These are phyloP conservation scores for Hevea brasiliensis DNA, from an alignment of 345 rosid genomes.

Conservation along the genomic window DNA sequence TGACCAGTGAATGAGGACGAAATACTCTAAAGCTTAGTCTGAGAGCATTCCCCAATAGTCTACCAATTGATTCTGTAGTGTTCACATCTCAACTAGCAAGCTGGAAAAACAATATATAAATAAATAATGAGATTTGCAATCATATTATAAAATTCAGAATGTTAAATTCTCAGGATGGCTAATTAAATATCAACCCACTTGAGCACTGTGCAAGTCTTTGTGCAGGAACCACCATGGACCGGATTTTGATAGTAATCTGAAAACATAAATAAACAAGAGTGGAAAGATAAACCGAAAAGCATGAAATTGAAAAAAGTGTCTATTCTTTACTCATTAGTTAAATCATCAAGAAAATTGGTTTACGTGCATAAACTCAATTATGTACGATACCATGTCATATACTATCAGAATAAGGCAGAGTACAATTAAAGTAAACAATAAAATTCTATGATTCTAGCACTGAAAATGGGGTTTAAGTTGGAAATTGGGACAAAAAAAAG, in stretches of 20 bases:
- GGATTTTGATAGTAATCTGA: conserved; percentile 57
- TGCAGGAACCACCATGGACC: conserved; percentile 99
- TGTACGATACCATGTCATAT: background rate
- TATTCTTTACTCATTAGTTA: too few species aligned
- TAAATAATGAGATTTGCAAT: background rate
- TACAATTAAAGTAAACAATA: too few species aligned
- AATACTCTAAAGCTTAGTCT: background rate
- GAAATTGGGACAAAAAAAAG: background rate
- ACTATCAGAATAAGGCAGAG: background rate
- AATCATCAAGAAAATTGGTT: background rate
- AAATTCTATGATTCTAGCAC: background rate
- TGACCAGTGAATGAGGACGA: background rate
- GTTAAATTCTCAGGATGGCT: background rate
- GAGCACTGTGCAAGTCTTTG: conserved; percentile 34
- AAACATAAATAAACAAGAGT: conserved; percentile 18
- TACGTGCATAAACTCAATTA: background rate
- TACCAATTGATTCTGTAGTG: background rate
- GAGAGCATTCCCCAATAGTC: background rate
- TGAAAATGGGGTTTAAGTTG: background rate
- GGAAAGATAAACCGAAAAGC: too few species aligned
- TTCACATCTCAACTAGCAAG: background rate
- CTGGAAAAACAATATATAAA: background rate
- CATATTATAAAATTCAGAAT: background rate
- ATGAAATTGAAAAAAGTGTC: background rate
- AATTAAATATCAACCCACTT: conserved; percentile 31